Evolutionary conservation across 495 filamentous ascomycete genomes (phyloP), one percentile per base, ranked within the genome.

Genomic region (Penicillium goetzii): DNA sequence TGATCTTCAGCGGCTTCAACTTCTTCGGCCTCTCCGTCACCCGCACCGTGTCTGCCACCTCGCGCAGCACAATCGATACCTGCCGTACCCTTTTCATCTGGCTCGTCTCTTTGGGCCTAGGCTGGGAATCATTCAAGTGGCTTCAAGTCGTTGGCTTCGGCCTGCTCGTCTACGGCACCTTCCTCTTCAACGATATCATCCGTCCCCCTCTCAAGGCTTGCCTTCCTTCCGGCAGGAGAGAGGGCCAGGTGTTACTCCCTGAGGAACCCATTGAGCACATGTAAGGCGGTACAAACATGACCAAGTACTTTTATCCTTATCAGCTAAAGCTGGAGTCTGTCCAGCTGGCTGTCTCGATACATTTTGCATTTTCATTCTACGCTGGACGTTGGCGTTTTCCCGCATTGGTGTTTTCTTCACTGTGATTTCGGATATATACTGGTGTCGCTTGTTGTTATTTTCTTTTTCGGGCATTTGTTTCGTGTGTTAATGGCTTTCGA

Each of bases 61-160:
- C 93, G 0, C 88, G 95, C 54, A 96, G 91, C 59, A 97, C 93
- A 14, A 97, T 99, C 67, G 95, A 99, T 73, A 99, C 96, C 2
- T 97, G 93, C 81, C 89, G 95, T 2, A 99, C 95, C 0, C 84
- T 99, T 3, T 98, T 98, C 83, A 98, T 99, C 79, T 99, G 95
- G 95, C 83, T 99, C 30, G 91, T 97, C 19, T 96, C 91, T 4
- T 84, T 99, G 11, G 92, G 90, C 8, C 84, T 99, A 0, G 93
- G 95, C 56, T 99, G 95, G 95, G 95, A 99, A 77, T 87, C 85
- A 11, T 99, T 99, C 86, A 99, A 98, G 79, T 97, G 93, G 90
- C 84, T 99, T 11, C 95, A 99, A 76, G 92, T 99, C 4, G 74
- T 85, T 2, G 95, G 95, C 2, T 99, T 99, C 71, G 89, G 71